Evolutionary conservation across 345 rosid genomes (phyloP).

Genomic region (Cochlearia excelsa): DNA sequence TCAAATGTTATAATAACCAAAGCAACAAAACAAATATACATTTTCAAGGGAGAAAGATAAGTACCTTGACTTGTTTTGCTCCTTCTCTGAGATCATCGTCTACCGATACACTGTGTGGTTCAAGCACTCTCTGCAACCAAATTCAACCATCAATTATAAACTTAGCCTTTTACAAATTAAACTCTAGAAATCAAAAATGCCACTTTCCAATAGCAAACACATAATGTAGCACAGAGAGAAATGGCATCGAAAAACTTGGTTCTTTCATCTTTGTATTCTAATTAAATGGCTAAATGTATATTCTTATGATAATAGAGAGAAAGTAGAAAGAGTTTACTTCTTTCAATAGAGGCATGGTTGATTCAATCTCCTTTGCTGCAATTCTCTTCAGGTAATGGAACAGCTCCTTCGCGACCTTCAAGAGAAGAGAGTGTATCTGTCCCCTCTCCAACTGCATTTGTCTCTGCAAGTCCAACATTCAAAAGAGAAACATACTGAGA

Average conservation of each 20-base stretch:
- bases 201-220: neutral
- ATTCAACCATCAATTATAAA: neutral
- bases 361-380: slow-evolving; percentile 56
- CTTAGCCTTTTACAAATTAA: slow-evolving; percentile 14
- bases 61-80: slow-evolving; percentile 81
- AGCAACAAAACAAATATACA: slow-evolving; percentile 4
- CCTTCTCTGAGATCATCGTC: slow-evolving; percentile 83
- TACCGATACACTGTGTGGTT: slow-evolving; percentile 65
- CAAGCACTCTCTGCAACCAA: slow-evolving; percentile 51
- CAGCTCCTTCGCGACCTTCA: slow-evolving; percentile 62
- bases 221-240: slow-evolving; percentile 2
- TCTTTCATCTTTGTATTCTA: neutral
- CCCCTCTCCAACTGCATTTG: slow-evolving; percentile 77
- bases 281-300: neutral
- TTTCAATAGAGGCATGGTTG: slow-evolving; percentile 56
- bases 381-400: slow-evolving; percentile 51
- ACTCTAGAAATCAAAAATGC: slow-evolving; percentile 13
- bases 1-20: slow-evolving; percentile 43
- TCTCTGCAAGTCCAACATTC: slow-evolving; percentile 49
- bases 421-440: slow-evolving; percentile 58
- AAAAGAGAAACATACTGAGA: slow-evolving; percentile 6
- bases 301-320: slow-evolving; percentile 2
- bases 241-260: slow-evolving; percentile 5
- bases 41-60: neutral
- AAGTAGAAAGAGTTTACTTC: slow-evolving; percentile 45